phyloP scores from a whole-genome alignment of 768 basidiomycete species.

The Pulveroboletus ravenelii region DNA sequence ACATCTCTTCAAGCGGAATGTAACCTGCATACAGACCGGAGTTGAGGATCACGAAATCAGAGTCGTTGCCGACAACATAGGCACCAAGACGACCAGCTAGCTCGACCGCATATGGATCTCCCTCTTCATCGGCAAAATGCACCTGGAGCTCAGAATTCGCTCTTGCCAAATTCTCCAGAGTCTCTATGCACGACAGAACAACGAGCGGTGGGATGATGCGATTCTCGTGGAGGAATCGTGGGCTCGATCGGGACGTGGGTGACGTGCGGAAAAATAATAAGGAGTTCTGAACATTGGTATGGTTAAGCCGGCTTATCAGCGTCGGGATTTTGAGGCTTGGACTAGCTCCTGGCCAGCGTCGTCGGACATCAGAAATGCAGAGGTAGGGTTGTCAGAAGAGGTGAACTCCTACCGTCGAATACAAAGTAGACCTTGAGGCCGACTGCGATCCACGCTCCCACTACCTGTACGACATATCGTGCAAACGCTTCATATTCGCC shows the following conservation, averaged over 20 bases:
- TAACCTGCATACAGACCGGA: slow-evolving; percentile 74
- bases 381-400: slow-evolving; percentile 13
- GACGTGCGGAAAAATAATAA: slow-evolving; percentile 83
- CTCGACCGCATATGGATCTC: slow-evolving; percentile 80
- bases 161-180: slow-evolving; percentile 40
- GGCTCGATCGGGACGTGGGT: slow-evolving; percentile 50
- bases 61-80: slow-evolving; percentile 76
- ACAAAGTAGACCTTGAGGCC: slow-evolving; percentile 69
- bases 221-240: slow-evolving; percentile 68
- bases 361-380: slow-evolving; percentile 10
- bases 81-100: slow-evolving; percentile 68
- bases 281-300: slow-evolving; percentile 55
- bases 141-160: slow-evolving; percentile 41
- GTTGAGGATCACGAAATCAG: slow-evolving; percentile 77
- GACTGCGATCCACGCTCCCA: slow-evolving; percentile 63
- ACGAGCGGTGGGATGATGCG: slow-evolving; percentile 68
- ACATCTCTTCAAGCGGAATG: slow-evolving; percentile 70
- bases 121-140: slow-evolving; percentile 78
- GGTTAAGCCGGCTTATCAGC: slow-evolving; percentile 50
- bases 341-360: slow-evolving; percentile 48
- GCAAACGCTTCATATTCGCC: slow-evolving; percentile 67
- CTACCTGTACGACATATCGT: slow-evolving; percentile 43
- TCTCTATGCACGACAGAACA: slow-evolving; percentile 53
- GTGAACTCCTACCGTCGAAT: slow-evolving; percentile 61
- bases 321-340: slow-evolving; percentile 74